A percentile compares a stretch with the other conserved stretches of the same genome.
Conservation (phyloP, 768 basidiomycete species). For the Podaxis carcinomalis region DNA sequence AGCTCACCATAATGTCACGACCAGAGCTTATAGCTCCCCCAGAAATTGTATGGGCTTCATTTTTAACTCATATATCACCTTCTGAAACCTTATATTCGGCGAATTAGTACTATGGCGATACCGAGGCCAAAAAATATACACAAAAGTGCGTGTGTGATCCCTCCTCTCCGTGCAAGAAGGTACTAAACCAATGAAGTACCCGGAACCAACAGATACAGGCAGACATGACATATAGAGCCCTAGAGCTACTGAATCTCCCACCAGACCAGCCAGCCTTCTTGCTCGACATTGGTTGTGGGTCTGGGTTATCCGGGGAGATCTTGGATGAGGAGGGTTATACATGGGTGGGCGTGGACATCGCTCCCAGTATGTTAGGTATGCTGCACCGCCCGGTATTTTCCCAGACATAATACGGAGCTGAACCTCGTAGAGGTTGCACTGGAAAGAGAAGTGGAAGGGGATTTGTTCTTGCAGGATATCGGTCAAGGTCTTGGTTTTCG, state of each 20-base stretch:
- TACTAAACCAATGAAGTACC: constrained; percentile 47
- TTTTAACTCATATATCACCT: background rate
- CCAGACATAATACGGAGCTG: background rate
- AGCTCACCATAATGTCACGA: constrained; percentile 57
- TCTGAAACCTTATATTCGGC: constrained; percentile 6
- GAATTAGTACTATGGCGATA: constrained; percentile 90
- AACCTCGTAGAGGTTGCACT: constrained; percentile 78
- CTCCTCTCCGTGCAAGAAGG: constrained; percentile 1
- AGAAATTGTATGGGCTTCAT: constrained; percentile 65
- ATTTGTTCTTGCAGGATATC: constrained; percentile 95
- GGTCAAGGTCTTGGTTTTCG: constrained; percentile 98
- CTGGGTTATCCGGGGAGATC: constrained; percentile 95
- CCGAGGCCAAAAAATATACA: constrained; percentile 95
- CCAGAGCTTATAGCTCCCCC: constrained; percentile 88
- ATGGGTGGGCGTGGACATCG: constrained; percentile 93
- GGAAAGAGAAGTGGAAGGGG: constrained; percentile 93
- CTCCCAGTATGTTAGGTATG: constrained; percentile 95
- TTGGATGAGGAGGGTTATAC: constrained; percentile 90
- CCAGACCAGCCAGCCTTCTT: constrained; percentile 77
- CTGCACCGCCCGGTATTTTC: background rate
- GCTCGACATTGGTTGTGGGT: constrained; percentile 95
- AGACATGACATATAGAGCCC: constrained; percentile 93
- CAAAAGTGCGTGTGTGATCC: constrained; percentile 61
- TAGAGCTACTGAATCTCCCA: constrained; percentile 86
- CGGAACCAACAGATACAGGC: constrained; percentile 97